phyloP scores from a whole-genome alignment of 805 yeast species.

The Kregervanrija pseudodelftensis region DNA sequence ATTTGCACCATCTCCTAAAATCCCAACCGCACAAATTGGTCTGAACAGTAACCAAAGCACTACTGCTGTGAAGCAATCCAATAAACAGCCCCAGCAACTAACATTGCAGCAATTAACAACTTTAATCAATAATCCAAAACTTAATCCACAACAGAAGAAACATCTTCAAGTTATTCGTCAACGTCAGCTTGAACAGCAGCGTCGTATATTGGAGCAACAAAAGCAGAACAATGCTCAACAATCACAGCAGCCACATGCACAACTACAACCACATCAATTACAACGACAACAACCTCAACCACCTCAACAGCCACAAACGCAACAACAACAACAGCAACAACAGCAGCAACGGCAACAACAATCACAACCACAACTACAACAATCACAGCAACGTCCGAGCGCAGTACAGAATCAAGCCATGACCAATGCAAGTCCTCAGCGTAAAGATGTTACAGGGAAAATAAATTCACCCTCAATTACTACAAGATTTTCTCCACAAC shows the following conservation, averaged over 20 bases:
- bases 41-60: neutral
- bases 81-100: conserved; percentile 8
- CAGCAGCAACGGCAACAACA: neutral
- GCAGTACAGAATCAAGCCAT: conserved; percentile 1
- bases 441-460: conserved; percentile 11
- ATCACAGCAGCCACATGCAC: conserved; percentile 11
- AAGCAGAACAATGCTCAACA: conserved; percentile 8
- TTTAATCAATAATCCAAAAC: conserved; percentile 28
- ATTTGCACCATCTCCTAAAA: neutral
- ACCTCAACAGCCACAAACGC: conserved; percentile 20
- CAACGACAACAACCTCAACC: conserved; percentile 18
- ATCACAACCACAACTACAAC: conserved; percentile 1
- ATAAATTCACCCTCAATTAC: conserved; percentile 16
- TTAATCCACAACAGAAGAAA: conserved; percentile 38
- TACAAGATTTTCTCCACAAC: conserved; percentile 26
- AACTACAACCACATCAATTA: conserved; percentile 13
- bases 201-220: conserved; percentile 15
- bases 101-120: conserved; percentile 22
- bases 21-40: neutral
- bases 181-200: conserved; percentile 24
- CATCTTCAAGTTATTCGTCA: conserved; percentile 26
- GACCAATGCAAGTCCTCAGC: conserved; percentile 22
- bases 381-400: conserved; percentile 6
- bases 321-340: conserved; percentile 6
- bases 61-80: conserved; percentile 1